These are phyloP conservation scores for Zanthoxylum bungeanum DNA, from an alignment of 345 rosid genomes.

Conservation along the genomic window DNA sequence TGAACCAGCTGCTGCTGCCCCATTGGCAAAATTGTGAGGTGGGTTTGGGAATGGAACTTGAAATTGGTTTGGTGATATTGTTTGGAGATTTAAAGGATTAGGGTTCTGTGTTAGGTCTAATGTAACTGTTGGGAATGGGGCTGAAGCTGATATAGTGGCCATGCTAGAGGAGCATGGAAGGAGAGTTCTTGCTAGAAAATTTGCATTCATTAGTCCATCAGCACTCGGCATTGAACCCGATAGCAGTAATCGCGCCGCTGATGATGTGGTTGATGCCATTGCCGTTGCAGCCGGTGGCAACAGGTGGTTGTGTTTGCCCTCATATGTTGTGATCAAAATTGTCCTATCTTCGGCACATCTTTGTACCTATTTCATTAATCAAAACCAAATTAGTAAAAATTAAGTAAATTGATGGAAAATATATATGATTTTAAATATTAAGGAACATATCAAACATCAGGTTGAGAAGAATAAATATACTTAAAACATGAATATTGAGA, in stretches of 20 bases:
- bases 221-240: constrained; percentile 85
- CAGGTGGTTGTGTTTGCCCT: constrained; percentile 95
- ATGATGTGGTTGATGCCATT: constrained; percentile 90
- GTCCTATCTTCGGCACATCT: constrained; percentile 88
- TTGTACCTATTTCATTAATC: constrained; percentile 54
- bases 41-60: constrained; percentile 44
- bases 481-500: too few species aligned
- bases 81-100: constrained; percentile 37
- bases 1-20: constrained; percentile 27
- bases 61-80: constrained; percentile 34
- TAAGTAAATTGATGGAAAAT: too few species aligned
- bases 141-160: constrained; percentile 95
- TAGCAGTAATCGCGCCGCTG: constrained; percentile 79
- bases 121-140: constrained; percentile 95
- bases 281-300: constrained; percentile 88
- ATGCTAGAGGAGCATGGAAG: constrained; percentile 91
- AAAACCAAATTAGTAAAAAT: too few species aligned
- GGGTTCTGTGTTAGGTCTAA: constrained; percentile 69
- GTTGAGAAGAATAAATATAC: too few species aligned
- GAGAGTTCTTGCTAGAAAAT: constrained; percentile 65
- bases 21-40: constrained; percentile 17
- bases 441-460: too few species aligned
- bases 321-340: constrained; percentile 83
- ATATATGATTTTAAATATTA: too few species aligned
- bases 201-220: constrained; percentile 67